Percentiles rank a stretch among this genome's conserved stretches.
Conservation (phyloP, 139 green algal species). For the Microglena sp. region DNA sequence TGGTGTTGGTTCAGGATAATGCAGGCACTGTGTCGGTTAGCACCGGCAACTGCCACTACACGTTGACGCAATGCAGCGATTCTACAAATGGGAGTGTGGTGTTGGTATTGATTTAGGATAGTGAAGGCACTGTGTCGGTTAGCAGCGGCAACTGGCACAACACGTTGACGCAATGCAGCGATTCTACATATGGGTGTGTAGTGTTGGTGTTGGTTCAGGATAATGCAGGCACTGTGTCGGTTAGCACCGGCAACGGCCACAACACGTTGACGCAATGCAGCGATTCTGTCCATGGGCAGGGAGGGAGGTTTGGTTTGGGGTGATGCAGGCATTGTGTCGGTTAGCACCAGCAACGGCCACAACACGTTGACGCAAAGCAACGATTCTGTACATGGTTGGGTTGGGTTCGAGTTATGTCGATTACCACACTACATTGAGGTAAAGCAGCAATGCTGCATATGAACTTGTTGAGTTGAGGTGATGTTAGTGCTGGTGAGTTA, state of each 20-base stretch:
- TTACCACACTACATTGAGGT: slow-evolving; percentile 39
- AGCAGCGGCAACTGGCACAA: neutral
- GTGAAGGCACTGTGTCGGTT: slow-evolving; percentile 66
- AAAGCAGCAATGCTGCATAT: slow-evolving; percentile 29
- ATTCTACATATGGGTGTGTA: too few relatives aligned
- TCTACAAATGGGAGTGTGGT: too few relatives aligned
- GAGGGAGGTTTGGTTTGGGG: neutral
- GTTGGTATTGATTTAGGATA: slow-evolving; percentile 15
- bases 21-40: neutral
- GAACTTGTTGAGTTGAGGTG: too few relatives aligned
- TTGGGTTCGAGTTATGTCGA: slow-evolving; percentile 75
- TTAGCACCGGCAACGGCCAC: slow-evolving; percentile 69
- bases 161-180: too few relatives aligned
- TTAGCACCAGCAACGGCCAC: neutral
- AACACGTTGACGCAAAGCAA: too few relatives aligned
- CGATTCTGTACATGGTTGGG: too few relatives aligned
- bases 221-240: slow-evolving; percentile 72
- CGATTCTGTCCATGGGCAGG: slow-evolving; percentile 26
- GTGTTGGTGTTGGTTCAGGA: neutral
- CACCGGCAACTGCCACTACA: neutral
- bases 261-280: slow-evolving; percentile 35
- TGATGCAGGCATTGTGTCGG: neutral
- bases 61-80: neutral
- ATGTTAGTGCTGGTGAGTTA: too few relatives aligned
- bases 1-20: neutral